Evolutionary conservation across 2,329 filamentous ascomycete species (phyloP).

Genomic region (Phialemoniopsis sp.): DNA sequence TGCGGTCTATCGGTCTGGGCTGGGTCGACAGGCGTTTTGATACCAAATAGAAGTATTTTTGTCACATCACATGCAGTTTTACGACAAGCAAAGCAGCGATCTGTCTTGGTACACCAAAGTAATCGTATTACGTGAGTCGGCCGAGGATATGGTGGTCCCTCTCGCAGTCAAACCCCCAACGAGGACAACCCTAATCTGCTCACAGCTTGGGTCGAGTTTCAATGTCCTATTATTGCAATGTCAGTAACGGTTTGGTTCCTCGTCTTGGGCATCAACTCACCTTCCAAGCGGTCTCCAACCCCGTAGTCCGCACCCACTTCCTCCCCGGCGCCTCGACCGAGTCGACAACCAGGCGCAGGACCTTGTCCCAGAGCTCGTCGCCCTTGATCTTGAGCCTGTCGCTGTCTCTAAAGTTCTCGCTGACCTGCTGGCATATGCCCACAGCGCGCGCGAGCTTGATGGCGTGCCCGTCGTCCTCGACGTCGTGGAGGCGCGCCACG

Average conservation of each 20-base stretch:
- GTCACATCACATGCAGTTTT: too few species aligned
- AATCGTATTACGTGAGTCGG: too few species aligned
- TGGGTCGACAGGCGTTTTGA: too few species aligned
- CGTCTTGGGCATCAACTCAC: conserved; percentile 20
- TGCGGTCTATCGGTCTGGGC: too few species aligned
- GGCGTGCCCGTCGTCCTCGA: conserved; percentile 76
- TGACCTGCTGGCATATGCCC: conserved; percentile 54
- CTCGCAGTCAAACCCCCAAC: too few species aligned
- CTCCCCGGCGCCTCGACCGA: conserved; percentile 48
- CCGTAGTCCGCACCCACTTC: conserved; percentile 58
- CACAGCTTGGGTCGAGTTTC: neutral
- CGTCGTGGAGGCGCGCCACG: conserved; percentile 37
- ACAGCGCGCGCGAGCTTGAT: conserved; percentile 72
- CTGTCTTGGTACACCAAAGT: too few species aligned
- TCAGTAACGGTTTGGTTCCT: conserved; percentile 1
- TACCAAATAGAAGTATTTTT: too few species aligned
- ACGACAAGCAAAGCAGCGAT: too few species aligned
- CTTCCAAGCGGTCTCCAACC: conserved; percentile 64
- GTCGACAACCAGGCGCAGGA: conserved; percentile 60
- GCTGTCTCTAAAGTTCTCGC: conserved; percentile 34
- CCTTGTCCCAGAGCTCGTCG: conserved; percentile 54
- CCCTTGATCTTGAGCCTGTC: conserved; percentile 49
- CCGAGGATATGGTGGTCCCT: too few species aligned
- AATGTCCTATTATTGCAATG: neutral
- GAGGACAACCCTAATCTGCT: too few species aligned